phyloP scores from a whole-genome alignment of 805 yeast genomes.

The Monosporozyma aquatica region DNA sequence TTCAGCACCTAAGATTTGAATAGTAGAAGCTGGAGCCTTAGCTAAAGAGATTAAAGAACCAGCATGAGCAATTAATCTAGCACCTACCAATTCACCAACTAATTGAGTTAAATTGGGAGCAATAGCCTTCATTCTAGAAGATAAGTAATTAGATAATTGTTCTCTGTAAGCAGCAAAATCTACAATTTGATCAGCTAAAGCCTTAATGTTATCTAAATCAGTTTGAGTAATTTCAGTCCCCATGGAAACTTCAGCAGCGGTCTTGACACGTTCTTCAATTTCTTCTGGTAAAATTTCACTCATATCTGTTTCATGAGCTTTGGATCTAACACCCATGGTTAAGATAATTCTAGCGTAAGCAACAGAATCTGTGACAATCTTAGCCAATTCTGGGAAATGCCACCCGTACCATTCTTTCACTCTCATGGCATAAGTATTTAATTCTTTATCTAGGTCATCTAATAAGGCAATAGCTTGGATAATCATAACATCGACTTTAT shows the following conservation, averaged over 20 bases:
- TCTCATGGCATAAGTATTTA: constrained; percentile 98
- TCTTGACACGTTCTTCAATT: constrained; percentile 79
- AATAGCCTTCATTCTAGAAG: constrained; percentile 95
- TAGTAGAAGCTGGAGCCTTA: constrained; percentile 97
- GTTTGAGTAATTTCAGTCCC: constrained; percentile 95
- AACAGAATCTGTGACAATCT: constrained; percentile 89
- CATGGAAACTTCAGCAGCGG: constrained; percentile 96
- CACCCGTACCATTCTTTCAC: constrained; percentile 99
- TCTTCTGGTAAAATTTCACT: constrained; percentile 89
- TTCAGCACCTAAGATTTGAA: constrained; percentile 97
- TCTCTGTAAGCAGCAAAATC: constrained; percentile 95
- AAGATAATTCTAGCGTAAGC: constrained; percentile 92
- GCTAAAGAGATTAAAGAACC: constrained; percentile 92
- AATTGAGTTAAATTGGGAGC: constrained; percentile 95
- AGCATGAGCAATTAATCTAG: constrained; percentile 94
- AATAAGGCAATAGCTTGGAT: constrained; percentile 96
- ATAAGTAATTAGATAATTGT: constrained; percentile 82
- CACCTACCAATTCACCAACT: constrained; percentile 97
- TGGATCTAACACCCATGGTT: constrained; percentile 88
- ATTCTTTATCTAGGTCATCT: constrained; percentile 94
- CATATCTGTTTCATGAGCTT: constrained; percentile 83
- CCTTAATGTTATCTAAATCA: constrained; percentile 79
- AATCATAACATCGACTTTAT: constrained; percentile 98
- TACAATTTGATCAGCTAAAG: constrained; percentile 91
- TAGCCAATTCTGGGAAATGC: constrained; percentile 99